Percentiles rank a stretch among this genome's conserved stretches.
Conservation (phyloP, 768 basidiomycete genomes). For the Calocybe indica region DNA sequence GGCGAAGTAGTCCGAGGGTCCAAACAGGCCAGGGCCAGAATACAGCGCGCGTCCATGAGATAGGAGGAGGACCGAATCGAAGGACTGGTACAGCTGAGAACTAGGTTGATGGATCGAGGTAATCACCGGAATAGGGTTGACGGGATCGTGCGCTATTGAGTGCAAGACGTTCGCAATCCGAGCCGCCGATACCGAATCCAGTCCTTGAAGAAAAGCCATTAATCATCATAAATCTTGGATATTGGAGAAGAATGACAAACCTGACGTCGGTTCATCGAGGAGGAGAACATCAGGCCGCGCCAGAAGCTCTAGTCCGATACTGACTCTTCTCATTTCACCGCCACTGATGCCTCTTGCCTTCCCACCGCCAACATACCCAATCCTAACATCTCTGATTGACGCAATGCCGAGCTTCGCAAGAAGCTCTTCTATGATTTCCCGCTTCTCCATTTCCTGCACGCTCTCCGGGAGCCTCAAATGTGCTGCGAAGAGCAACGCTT, state of each 20-base stretch:
- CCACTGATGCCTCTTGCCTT: conserved; percentile 83
- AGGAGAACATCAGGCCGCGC: conserved; percentile 81
- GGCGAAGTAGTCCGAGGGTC: conserved; percentile 65
- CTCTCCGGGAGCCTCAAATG: conserved; percentile 77
- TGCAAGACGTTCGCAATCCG: conserved; percentile 75
- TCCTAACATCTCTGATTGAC: conserved; percentile 62
- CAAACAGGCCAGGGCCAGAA: conserved; percentile 67
- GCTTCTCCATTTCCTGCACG: conserved; percentile 55
- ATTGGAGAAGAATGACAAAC: conserved; percentile 16
- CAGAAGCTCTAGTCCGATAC: conserved; percentile 86
- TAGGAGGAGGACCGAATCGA: conserved; percentile 76
- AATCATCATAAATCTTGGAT: conserved; percentile 1
- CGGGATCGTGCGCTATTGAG: conserved; percentile 63
- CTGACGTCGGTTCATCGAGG: conserved; percentile 81
- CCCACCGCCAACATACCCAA: conserved; percentile 57
- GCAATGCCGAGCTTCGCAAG: conserved; percentile 76
- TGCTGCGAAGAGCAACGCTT: conserved; percentile 82
- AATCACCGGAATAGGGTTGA: conserved; percentile 73
- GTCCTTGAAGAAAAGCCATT: conserved; percentile 29
- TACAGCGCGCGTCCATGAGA: conserved; percentile 76
- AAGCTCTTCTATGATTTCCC: conserved; percentile 58
- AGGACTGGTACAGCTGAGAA: conserved; percentile 80
- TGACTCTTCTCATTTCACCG: conserved; percentile 86
- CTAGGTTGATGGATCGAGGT: conserved; percentile 88
- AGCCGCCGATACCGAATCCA: conserved; percentile 85